A percentile compares a stretch with the other conserved stretches of the same genome.
Conservation (phyloP, 2,329 filamentous ascomycete genomes). For the Fusarium gaditjirri region DNA sequence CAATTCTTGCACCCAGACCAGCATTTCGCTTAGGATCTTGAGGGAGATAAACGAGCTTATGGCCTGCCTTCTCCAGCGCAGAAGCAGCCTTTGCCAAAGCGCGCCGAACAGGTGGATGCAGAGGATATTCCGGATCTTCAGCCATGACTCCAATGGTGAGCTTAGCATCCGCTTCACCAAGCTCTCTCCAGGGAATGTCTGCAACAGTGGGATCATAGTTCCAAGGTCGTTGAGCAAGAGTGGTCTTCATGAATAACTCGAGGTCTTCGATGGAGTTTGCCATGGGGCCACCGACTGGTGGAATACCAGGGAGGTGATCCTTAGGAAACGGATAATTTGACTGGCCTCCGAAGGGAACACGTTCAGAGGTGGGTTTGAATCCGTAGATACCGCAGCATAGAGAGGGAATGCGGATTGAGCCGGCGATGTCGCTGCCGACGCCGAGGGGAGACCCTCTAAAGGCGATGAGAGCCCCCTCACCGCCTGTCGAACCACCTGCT, state of each 20-base stretch:
- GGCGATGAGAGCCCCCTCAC: slow-evolving; percentile 38
- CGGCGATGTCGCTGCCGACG: slow-evolving; percentile 48
- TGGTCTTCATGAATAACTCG: slow-evolving; percentile 48
- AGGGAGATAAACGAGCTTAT: slow-evolving; percentile 54
- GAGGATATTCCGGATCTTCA: slow-evolving; percentile 58
- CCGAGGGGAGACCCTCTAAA: slow-evolving; percentile 41
- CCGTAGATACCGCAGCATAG: slow-evolving; percentile 67
- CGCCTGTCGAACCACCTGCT: slow-evolving; percentile 43
- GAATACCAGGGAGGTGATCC: slow-evolving; percentile 42
- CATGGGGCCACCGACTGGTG: slow-evolving; percentile 55
- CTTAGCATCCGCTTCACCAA: slow-evolving; percentile 31
- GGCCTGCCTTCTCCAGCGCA: slow-evolving; percentile 55
- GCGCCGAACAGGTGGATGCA: slow-evolving; percentile 62
- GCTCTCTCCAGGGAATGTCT: slow-evolving; percentile 58
- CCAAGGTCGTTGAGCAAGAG: slow-evolving; percentile 56
- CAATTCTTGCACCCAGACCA: slow-evolving; percentile 28
- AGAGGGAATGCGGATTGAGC: slow-evolving; percentile 63
- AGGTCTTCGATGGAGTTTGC: slow-evolving; percentile 51
- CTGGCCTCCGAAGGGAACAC: slow-evolving; percentile 58
- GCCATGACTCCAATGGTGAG: slow-evolving; percentile 59
- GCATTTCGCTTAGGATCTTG: slow-evolving; percentile 27
- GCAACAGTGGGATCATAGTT: slow-evolving; percentile 54
- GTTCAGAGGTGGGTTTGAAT: slow-evolving; percentile 64
- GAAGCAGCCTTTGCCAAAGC: slow-evolving; percentile 54
- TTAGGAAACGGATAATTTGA: slow-evolving; percentile 33